Base-by-base conservation (phyloP, 2,329 filamentous ascomycete species). In the Claviceps monticola region DNA sequence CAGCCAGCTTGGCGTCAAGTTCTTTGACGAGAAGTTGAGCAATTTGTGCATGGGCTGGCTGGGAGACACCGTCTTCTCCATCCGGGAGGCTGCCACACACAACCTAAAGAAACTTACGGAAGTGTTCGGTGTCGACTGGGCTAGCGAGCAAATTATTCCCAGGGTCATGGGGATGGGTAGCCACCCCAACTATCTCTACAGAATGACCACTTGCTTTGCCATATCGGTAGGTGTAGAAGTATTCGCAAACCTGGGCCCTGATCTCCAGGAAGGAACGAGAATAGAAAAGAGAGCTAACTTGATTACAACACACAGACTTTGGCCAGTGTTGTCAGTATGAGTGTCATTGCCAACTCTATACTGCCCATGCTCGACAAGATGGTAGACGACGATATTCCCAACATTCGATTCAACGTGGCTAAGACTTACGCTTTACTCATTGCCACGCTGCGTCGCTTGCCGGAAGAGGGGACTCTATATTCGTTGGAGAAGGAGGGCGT, bases 141-240 rank as follows among this genome's bases (percentile, higher is more conserved):
- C 93, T 44, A 94, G 85, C 68, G 87, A 90, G 66, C 89, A 90
- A 46, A 98, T 98, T 64, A 95, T 98, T 61, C 93, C 93, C 55
- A 97, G 97, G 75, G 93, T 98, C 58, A 93, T 95, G 79, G 87
- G 86, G 39, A 97, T 98, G 93, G 93, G 93, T 54, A 87, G 88
- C 65, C 93, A 98, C 68, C 88, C 91, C 55, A 98, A 98, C 74
- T 98, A 98, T 68, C 84, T 98, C 50, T 98, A 98, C 78, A 82
- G 93, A 67, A 98, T 98, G 93, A 98, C 93, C 9, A 98, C 93
- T n/a, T 97, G 91, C 73, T 98, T 98, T 68, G 93, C 93, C 56
- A 94, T 98, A 59, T 91, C 89, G 61, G 93, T 98, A 78, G 75
- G 87, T 29, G 47, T 44, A n/a, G 26, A 34, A 41, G 21, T 19